Evolutionary conservation across 164 flowering plant species (phyloP), one percentile per base, ranked within the genome.

Genomic region (Vitis cinerea): DNA sequence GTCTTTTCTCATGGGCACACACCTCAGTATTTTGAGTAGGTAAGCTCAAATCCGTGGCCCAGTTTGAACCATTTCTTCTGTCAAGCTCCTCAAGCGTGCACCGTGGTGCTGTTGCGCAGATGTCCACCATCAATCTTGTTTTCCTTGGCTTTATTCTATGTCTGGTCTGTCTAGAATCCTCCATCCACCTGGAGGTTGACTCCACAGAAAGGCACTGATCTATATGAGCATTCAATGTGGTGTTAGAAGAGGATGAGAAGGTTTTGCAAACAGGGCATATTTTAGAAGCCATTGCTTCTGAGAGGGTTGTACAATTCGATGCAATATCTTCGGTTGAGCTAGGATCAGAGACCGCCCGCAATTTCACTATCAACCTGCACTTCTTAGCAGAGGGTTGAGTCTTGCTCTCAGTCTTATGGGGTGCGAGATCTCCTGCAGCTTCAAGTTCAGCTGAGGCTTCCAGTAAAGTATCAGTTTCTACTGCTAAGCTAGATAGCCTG

Each of bases 191-290:
- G 44, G 84, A 70, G 13, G 85, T 75, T 3, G 95, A 81, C n/a
- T 87, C 93, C 27, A 59, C 82, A 19, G 91, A 83, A 50, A 92
- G 95, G 74, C 98, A 94, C 73, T 88, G 97, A 71, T 94, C 98
- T n/a, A 94, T 94, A 74, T 94, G 98, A 61, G 97, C 97, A 81
- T 94, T 94, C 82, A 94, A 83, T 48, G 97, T 92, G 58, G 98
- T 94, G 80, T 92, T 92, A 11, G 98, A 92, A 19, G 95, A 81
- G 10, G 97, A 94, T 10, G 94, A 82, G 74, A 94, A 94, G 0
- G 83, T 86, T 71, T 86, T 86, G 82, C 98, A 94, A 73, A 94
- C 97, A 74, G 98, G 98, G 83, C 98, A 94, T 60, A 83, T 77
- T 78, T 89, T 89, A 4, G 97, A 89, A 78, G 91, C 83, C 93